Evolutionary conservation across 257 asterid genomes (phyloP).

Genomic region (Rehmannia glutinosa): DNA sequence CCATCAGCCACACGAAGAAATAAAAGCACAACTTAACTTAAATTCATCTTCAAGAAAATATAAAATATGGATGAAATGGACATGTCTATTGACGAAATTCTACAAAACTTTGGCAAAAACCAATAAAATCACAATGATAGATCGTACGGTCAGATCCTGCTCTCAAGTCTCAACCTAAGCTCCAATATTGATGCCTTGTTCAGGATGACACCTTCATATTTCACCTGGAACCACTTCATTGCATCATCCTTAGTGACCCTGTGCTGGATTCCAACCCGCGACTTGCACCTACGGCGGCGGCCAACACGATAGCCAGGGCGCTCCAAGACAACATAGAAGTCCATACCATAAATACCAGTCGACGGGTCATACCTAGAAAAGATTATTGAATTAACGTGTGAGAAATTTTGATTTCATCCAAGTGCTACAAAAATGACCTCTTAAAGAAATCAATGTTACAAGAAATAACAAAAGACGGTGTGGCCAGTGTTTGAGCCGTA

Average conservation of each 20-base stretch:
- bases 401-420: neutral
- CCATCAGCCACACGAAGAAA: neutral
- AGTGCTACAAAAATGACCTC: neutral
- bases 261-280: conserved; percentile 47
- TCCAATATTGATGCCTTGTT: conserved; percentile 41
- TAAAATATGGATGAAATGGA: conserved; percentile 3
- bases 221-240: conserved; percentile 48
- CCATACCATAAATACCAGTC: conserved; percentile 50
- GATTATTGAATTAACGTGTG: neutral
- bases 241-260: conserved; percentile 44
- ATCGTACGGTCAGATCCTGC: neutral
- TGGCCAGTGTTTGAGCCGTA: neutral
- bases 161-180: conserved; percentile 1
- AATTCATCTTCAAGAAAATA: neutral
- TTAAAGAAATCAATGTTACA: neutral
- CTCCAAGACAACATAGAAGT: conserved; percentile 40
- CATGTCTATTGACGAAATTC: conserved; percentile 20
- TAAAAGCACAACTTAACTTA: neutral
- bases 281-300: conserved; percentile 49
- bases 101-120: conserved; percentile 22
- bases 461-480: neutral
- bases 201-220: conserved; percentile 43
- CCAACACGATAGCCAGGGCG: conserved; percentile 52
- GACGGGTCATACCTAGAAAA: conserved; percentile 42
- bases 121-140: neutral